Evolutionary conservation across 176 grass and related monocot genomes (phyloP).

Genomic region (Pontederia paniculata): DNA sequence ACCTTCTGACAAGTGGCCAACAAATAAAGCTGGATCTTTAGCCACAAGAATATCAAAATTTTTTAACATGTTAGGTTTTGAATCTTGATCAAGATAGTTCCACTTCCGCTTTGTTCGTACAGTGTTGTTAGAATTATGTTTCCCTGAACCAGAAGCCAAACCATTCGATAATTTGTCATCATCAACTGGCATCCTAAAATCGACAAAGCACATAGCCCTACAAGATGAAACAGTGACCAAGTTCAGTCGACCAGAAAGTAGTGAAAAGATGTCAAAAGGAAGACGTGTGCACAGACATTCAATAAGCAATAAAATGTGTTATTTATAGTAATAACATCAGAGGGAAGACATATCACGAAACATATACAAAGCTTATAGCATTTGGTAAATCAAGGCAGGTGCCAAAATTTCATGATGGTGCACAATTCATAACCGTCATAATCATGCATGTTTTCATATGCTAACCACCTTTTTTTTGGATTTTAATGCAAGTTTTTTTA

Average conservation of each 20-base stretch:
- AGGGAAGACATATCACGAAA: too few species aligned
- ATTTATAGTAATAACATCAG: too few species aligned
- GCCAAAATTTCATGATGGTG: too few species aligned
- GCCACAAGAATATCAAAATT: constrained; percentile 70
- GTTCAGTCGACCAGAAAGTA: not conserved
- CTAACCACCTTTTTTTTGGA: too few species aligned
- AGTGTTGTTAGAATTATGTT: constrained; percentile 20
- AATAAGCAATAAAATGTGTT: too few species aligned
- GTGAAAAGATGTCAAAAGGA: too few species aligned
- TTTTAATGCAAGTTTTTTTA: too few species aligned
- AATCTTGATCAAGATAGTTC: constrained; percentile 40
- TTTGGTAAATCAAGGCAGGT: too few species aligned
- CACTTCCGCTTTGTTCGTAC: constrained; percentile 34
- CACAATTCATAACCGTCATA: too few species aligned
- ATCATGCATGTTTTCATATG: too few species aligned
- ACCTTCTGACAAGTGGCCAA: constrained; percentile 55
- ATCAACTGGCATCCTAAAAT: constrained; percentile 64
- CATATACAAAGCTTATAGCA: too few species aligned
- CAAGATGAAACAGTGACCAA: constrained; percentile 2
- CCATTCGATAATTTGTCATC: constrained; percentile 29
- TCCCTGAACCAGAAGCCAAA: constrained; percentile 22
- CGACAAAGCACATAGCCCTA: constrained; percentile 94
- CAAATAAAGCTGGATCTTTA: constrained; percentile 62
- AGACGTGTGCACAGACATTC: too few species aligned
- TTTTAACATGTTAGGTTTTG: constrained; percentile 20